phyloP scores from a whole-genome alignment of 2,329 filamentous ascomycete species.

The Aspergillus hiratsukae region DNA sequence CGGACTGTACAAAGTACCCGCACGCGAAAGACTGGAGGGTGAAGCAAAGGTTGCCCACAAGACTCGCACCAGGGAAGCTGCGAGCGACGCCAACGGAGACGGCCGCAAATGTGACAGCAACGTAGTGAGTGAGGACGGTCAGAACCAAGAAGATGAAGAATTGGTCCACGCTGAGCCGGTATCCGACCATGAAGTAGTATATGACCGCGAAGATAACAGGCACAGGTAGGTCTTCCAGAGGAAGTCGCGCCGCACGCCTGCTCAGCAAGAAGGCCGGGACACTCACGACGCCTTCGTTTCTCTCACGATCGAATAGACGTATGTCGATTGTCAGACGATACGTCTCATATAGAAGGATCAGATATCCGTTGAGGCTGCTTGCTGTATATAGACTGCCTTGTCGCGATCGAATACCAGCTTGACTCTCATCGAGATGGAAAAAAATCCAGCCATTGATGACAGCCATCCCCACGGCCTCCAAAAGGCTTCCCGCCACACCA shows the following conservation, averaged over 20 bases:
- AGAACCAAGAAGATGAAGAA: conserved; percentile 71
- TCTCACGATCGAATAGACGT: conserved; percentile 69
- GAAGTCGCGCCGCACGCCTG: conserved; percentile 62
- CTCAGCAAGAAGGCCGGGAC: conserved; percentile 67
- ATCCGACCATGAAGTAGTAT: conserved; percentile 75
- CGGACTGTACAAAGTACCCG: conserved; percentile 70
- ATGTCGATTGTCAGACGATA: conserved; percentile 73
- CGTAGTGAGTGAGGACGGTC: conserved; percentile 66
- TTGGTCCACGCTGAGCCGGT: conserved; percentile 57
- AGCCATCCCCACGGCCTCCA: conserved; percentile 67
- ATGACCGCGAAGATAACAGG: conserved; percentile 67
- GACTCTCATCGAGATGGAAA: conserved; percentile 58
- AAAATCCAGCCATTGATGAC: conserved; percentile 72
- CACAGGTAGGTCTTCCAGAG: conserved; percentile 68
- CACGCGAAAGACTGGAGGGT: conserved; percentile 71
- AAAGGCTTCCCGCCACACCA: conserved; percentile 65
- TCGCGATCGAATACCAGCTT: conserved; percentile 68
- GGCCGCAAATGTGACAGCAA: conserved; percentile 67
- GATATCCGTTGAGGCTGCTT: conserved; percentile 67
- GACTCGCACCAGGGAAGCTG: conserved; percentile 64
- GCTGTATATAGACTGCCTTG: conserved; percentile 70
- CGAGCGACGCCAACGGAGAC: conserved; percentile 62
- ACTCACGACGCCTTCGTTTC: conserved; percentile 66
- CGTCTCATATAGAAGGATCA: conserved; percentile 70
- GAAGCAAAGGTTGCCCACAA: conserved; percentile 68